These are phyloP conservation scores for Clarireedia hainanense DNA, from an alignment of 2,329 filamentous ascomycete genomes.

Conservation along the genomic window DNA sequence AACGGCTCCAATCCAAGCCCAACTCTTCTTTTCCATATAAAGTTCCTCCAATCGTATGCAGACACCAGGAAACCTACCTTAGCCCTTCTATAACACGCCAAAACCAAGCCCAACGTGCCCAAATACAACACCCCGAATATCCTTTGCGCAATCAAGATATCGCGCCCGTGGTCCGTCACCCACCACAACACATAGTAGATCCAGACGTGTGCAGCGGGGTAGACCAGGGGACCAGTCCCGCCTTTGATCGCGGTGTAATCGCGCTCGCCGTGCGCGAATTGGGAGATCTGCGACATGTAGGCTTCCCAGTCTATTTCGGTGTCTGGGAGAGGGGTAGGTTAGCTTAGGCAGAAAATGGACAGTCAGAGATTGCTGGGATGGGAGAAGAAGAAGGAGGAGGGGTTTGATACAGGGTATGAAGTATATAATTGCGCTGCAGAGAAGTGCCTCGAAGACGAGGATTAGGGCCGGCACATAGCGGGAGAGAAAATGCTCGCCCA, in stretches of 20 bases:
- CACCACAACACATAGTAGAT: slow-evolving; percentile 75
- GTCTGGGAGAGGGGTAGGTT: slow-evolving; percentile 43
- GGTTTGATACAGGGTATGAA: slow-evolving; percentile 23
- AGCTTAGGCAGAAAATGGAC: not conserved
- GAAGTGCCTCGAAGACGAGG: slow-evolving; percentile 24
- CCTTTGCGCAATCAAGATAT: slow-evolving; percentile 76
- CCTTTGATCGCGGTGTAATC: slow-evolving; percentile 83
- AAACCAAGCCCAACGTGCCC: slow-evolving; percentile 63
- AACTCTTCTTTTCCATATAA: too few relatives aligned
- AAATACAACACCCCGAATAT: slow-evolving; percentile 79
- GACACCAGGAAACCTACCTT: slow-evolving; percentile 44
- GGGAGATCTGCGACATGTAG: slow-evolving; percentile 88
- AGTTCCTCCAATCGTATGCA: not conserved
- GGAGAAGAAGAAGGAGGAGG: not conserved
- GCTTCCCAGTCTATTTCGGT: slow-evolving; percentile 97
- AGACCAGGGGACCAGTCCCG: slow-evolving; percentile 86
- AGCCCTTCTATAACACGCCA: slow-evolving; percentile 72
- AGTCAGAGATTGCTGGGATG: not conserved
- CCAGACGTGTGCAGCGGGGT: slow-evolving; percentile 90
- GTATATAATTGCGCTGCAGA: slow-evolving; percentile 24
- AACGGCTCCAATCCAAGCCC: not conserved
- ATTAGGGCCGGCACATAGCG: slow-evolving; percentile 21
- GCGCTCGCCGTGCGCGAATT: slow-evolving; percentile 75
- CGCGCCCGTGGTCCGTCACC: slow-evolving; percentile 64
- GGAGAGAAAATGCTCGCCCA: slow-evolving; percentile 23